phyloP scores from a whole-genome alignment of 78 protist genomes.

The Planoprotostelium fungivorum region DNA sequence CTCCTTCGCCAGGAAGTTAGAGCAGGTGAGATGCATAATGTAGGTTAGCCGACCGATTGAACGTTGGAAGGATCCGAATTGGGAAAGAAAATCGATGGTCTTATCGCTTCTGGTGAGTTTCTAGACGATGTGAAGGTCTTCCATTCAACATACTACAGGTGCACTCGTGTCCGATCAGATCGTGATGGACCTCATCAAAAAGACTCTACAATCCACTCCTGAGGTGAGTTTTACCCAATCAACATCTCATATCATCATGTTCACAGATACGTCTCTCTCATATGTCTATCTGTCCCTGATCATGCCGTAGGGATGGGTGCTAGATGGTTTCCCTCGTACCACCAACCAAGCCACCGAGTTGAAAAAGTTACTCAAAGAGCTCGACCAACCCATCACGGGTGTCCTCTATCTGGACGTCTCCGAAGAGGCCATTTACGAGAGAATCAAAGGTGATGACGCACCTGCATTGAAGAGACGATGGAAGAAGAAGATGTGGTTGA shows the following conservation, averaged over 20 bases:
- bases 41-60: background rate
- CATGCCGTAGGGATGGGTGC: slow-evolving; percentile 36
- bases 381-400: slow-evolving; percentile 12
- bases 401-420: slow-evolving; percentile 59
- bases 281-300: background rate
- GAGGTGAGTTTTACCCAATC: background rate
- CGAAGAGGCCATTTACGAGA: slow-evolving; percentile 22
- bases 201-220: background rate
- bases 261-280: background rate
- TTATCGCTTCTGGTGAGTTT: slow-evolving; percentile 16
- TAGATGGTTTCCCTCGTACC: slow-evolving; percentile 85
- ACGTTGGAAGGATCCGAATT: slow-evolving; percentile 12
- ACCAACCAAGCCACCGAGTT: slow-evolving; percentile 59
- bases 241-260: background rate
- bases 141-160: background rate
- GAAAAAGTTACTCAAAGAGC: slow-evolving; percentile 6
- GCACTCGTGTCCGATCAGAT: slow-evolving; percentile 47
- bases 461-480: background rate
- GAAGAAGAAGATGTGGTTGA: background rate
- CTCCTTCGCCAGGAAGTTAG: slow-evolving; percentile 24
- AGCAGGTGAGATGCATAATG: background rate
- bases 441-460: slow-evolving; percentile 26
- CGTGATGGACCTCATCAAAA: slow-evolving; percentile 27
- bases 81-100: slow-evolving; percentile 23
- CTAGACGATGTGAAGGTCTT: background rate